These are phyloP conservation scores for Eutrema salsugineum DNA, from an alignment of 441 rosid genomes.

Conservation along the genomic window DNA sequence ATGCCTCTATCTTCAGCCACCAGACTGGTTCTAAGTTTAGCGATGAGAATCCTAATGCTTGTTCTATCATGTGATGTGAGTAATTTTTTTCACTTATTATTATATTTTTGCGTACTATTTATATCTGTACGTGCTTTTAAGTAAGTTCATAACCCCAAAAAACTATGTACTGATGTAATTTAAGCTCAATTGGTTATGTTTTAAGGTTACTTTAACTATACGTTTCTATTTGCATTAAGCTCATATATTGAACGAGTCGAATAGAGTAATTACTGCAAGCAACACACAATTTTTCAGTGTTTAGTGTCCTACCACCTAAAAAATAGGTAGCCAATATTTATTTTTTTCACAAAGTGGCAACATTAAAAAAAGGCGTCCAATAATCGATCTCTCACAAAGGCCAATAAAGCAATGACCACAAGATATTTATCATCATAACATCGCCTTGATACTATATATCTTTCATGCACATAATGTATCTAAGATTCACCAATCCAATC, in stretches of 20 bases:
- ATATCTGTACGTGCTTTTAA: not conserved
- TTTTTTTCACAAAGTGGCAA: too few species aligned
- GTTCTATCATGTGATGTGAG: constrained; percentile 57
- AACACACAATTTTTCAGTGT: not conserved
- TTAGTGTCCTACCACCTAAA: too few species aligned
- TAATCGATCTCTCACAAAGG: not conserved
- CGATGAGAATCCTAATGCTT: constrained; percentile 82
- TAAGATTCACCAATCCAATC: not conserved
- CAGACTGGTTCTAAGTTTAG: constrained; percentile 65
- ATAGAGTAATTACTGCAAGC: too few species aligned
- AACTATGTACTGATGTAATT: not conserved
- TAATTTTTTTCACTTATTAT: not conserved
- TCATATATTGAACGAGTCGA: too few species aligned
- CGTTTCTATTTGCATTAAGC: not conserved
- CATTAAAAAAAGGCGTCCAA: too few species aligned
- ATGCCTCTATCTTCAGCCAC: constrained; percentile 48
- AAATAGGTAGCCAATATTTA: too few species aligned
- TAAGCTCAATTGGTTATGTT: not conserved
- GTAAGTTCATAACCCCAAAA: not conserved
- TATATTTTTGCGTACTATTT: not conserved
- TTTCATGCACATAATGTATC: not conserved
- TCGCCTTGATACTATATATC: not conserved
- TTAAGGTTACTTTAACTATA: not conserved
- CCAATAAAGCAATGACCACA: not conserved
- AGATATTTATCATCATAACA: not conserved